Conservation (phyloP, 1,139 yeast genomes). For the Taiozyma sp. region DNA sequence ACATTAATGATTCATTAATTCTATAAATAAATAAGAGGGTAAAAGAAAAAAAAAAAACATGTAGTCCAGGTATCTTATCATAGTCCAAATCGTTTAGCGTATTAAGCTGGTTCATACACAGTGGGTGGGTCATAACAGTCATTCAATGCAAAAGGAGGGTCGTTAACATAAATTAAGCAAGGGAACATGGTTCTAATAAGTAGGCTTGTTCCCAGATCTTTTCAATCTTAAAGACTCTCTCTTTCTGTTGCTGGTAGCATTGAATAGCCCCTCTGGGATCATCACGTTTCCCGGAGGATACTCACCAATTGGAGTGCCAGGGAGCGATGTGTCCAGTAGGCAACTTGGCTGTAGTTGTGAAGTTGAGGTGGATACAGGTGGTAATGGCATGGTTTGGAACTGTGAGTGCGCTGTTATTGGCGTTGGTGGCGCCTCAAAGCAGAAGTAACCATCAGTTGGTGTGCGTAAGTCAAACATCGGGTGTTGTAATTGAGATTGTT, state of each 20-base stretch:
- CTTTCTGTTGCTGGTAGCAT: slow-evolving; percentile 33
- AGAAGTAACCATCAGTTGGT: slow-evolving; percentile 18
- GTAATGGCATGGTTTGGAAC: background rate
- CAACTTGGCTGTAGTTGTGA: slow-evolving; percentile 18
- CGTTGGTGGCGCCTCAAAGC: slow-evolving; percentile 18
- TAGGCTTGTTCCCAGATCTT: slow-evolving; percentile 26
- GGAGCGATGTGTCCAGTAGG: slow-evolving; percentile 8
- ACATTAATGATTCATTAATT: background rate
- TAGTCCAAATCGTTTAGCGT: background rate
- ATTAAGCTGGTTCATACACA: background rate
- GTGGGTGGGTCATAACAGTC: background rate
- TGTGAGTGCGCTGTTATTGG: slow-evolving; percentile 10
- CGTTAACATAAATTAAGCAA: background rate
- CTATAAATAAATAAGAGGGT: background rate
- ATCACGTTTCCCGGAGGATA: slow-evolving; percentile 10
- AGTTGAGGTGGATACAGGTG: slow-evolving; percentile 1
- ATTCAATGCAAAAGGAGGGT: background rate
- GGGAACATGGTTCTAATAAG: slow-evolving; percentile 6
- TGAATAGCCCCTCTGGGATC: slow-evolving; percentile 22
- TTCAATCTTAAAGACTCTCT: slow-evolving; percentile 35
- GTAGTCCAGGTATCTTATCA: background rate
- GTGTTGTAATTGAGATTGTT: slow-evolving; percentile 9
- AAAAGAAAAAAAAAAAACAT: background rate
- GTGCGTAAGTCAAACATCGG: slow-evolving; percentile 11
- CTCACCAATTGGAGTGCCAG: slow-evolving; percentile 11